Evolutionary conservation across 139 green algal species (phyloP).

Genomic region (Auxenochlorella pyrenoidosa): DNA sequence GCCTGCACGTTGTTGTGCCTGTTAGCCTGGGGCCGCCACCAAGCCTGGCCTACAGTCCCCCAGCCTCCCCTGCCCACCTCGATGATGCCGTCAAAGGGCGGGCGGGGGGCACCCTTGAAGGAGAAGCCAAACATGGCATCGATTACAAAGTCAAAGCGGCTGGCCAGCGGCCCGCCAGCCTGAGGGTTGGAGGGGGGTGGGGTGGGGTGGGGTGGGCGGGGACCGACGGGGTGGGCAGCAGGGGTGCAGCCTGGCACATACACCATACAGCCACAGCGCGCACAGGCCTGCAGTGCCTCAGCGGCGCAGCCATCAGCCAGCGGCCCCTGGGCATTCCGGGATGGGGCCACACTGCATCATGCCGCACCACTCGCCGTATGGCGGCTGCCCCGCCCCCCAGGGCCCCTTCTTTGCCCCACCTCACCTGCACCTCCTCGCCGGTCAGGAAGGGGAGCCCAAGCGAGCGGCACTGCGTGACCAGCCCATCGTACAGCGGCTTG

Average conservation of each 20-base stretch:
- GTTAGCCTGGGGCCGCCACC: no score
- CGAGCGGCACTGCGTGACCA: slow-evolving; percentile 78
- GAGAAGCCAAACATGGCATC: slow-evolving; percentile 98
- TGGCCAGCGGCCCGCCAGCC: slow-evolving; percentile 24
- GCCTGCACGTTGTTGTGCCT: no score
- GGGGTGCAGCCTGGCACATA: no score
- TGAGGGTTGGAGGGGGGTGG: not conserved
- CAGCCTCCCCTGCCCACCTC: no score
- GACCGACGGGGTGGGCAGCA: not conserved
- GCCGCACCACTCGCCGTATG: no score
- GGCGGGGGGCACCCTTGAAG: slow-evolving; percentile 88
- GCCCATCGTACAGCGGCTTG: slow-evolving; percentile 85
- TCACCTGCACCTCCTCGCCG: slow-evolving; percentile 55
- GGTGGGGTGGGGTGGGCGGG: not conserved
- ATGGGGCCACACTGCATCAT: no score
- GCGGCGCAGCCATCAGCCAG: no score
- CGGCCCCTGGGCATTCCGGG: no score
- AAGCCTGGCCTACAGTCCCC: no score
- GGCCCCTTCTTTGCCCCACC: not conserved
- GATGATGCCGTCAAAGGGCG: slow-evolving; percentile 92
- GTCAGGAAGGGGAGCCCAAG: slow-evolving; percentile 77
- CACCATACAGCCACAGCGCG: no score
- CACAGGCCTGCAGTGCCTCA: no score
- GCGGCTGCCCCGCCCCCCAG: no score
- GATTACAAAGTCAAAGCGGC: slow-evolving; percentile 81